Evolutionary conservation across 140 eudicot species (phyloP), one percentile per base, ranked within the genome.

Genomic region (Cichorium intybus): DNA sequence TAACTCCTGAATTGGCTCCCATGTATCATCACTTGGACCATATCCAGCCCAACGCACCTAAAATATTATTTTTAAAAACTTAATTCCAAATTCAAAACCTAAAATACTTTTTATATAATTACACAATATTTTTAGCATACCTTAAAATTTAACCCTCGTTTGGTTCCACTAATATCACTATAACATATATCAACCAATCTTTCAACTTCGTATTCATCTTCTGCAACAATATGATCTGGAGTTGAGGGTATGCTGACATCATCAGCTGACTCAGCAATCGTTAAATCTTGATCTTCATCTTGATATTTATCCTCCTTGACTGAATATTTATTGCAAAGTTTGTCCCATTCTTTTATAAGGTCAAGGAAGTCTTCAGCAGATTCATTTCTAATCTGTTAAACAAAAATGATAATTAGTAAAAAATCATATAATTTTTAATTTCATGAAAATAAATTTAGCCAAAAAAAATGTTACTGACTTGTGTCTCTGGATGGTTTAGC

Each of bases 321-420:
- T 4, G 49, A 46, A 70, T 69, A 81, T 34, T 68, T 29, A 66
- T 75, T 70, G 67, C 92, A 87, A 34, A 87, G 84, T 47, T 59
- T 66, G 68, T 84, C 79, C 96, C 96, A 87, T 35, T 87, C 92
- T 74, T 68, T 87, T 66, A 84, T 50, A 31, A 87, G 75, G 45
- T 68, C 75, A 33, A 81, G 81, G 64, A 87, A 84, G 52, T 87
- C 88, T 55, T 81, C 84, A 16, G 92, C 92, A 41, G 79, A 31
- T 75, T 84, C 96, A 74, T 84, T 84, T 73, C 86, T 79, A 48
- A 87, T 70, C 96, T 87, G 77, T 72, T 60, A 77, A 73, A 62
- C 28, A 70, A 27, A 5, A 50, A 60, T 37, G 10, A 8, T n/a
- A 45, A 17, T 70, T 16, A 34, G n/a, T 18, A 75, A 60, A n/a